These are phyloP conservation scores for Termitomyces sp. DNA, from an alignment of 1,284 basidiomycete genomes.

Conservation along the genomic window DNA sequence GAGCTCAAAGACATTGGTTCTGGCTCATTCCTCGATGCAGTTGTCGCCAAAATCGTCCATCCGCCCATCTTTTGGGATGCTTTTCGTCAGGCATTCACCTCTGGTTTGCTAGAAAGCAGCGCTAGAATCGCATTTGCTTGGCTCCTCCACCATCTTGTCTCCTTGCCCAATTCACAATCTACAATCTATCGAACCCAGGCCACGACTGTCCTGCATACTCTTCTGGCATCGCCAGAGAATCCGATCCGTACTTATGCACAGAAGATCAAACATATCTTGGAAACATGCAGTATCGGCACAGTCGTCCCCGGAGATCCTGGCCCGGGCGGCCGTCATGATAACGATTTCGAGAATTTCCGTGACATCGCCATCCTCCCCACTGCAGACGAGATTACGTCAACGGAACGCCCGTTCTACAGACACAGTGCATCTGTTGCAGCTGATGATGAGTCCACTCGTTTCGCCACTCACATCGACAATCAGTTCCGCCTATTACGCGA, in stretches of 20 bases:
- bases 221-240: constrained; percentile 31
- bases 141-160: constrained; percentile 46
- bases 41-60: constrained; percentile 41
- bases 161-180: constrained; percentile 31
- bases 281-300: constrained; percentile 22
- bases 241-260: constrained; percentile 31
- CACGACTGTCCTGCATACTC: constrained; percentile 23
- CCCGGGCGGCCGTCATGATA: constrained; percentile 63
- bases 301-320: constrained; percentile 21
- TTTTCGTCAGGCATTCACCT: constrained; percentile 36
- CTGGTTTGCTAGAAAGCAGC: constrained; percentile 29
- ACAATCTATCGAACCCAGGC: constrained; percentile 34
- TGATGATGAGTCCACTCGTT: constrained; percentile 29
- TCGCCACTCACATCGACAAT: constrained; percentile 52
- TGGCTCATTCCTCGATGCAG: constrained; percentile 36
- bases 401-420: constrained; percentile 42
- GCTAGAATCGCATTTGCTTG: constrained; percentile 40
- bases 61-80: constrained; percentile 52
- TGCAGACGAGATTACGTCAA: constrained; percentile 45
- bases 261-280: constrained; percentile 40
- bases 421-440: constrained; percentile 36
- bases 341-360: constrained; percentile 55
- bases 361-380: constrained; percentile 56
- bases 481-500: constrained; percentile 61
- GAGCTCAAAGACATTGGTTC: constrained; percentile 32